phyloP scores from a whole-genome alignment of 164 flowering plant genomes.

The Malania oleifera region DNA sequence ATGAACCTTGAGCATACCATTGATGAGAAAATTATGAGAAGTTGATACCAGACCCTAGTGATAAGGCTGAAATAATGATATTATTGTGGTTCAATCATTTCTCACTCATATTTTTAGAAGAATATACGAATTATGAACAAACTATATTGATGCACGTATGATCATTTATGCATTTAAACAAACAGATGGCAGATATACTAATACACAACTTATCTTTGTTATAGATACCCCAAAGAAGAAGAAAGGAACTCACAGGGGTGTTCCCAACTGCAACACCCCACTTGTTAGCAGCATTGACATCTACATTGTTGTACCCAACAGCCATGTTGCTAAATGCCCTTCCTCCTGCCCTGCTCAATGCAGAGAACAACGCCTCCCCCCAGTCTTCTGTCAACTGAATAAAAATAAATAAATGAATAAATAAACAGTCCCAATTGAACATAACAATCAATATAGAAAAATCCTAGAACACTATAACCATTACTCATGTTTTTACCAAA shows the following conservation, averaged over 20 bases:
- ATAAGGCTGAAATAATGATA: too few relatives aligned
- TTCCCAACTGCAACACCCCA: constrained; percentile 91
- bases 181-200: too few relatives aligned
- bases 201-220: too few relatives aligned
- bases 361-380: constrained; percentile 91
- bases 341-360: constrained; percentile 89
- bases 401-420: neutral
- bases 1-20: too few relatives aligned
- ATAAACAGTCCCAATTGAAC: too few relatives aligned
- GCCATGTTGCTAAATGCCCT: constrained; percentile 97
- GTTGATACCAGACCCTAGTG: too few relatives aligned
- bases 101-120: too few relatives aligned
- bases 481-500: neutral
- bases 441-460: neutral
- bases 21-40: too few relatives aligned
- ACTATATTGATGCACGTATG: too few relatives aligned
- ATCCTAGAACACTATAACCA: neutral
- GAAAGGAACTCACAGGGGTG: constrained; percentile 67
- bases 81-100: too few relatives aligned
- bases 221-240: neutral
- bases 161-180: too few relatives aligned
- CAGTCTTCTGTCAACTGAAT: constrained; percentile 86
- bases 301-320: constrained; percentile 93
- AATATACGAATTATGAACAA: too few relatives aligned
- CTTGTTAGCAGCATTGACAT: constrained; percentile 81